Base-by-base conservation (phyloP, 768 basidiomycete genomes). In the Lyophyllum shimeji region DNA sequence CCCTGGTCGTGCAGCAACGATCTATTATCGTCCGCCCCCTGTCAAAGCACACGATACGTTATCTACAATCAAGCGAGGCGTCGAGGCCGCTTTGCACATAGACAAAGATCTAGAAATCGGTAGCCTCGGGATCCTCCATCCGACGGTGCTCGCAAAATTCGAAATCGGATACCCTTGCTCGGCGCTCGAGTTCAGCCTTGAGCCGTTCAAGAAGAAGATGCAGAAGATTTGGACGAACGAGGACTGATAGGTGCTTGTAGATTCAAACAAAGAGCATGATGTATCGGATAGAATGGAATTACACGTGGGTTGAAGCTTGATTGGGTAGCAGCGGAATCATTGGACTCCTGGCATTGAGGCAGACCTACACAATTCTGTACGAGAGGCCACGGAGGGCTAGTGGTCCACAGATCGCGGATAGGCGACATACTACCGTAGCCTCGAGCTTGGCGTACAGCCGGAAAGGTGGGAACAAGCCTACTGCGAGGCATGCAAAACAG, bases 161-260 rank as follows among this genome's bases (percentile, higher is more conserved):
- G 95, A 98, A 71, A 89, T 98, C 59, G 83, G 82, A 40, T 95
- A 91, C 74, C 96, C 96, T 18, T 98, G 95, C 74, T 98, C 95
- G 31, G 88, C 88, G 7, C 74, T 99, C 53, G 96, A 99, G 78
- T 94, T 99, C 71, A 89, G 87, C 27, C 78, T 98, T 44, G 95
- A 98, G 71, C 91, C 91, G n/a, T 93, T 99, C 81, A 86, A 90
- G 76, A 90, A 87, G 71, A 77, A 81, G 62, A 78, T 79, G 75
- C 75, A 80, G 42, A 76, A 74, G 65, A 71, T 81, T 56, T 84
- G 82, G 82, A 82, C 79, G 46, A 80, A 81, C 54, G 78, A 80
- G 5, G 77, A 82, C 57, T 77, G 71, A 67, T 63, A 56, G 55
- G 39, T 17, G 11, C 43, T 8, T 40, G 33, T 15, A 13, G 45